phyloP scores from a whole-genome alignment of 139 green algal genomes.

The Deuterostichococcus epilithicus region DNA sequence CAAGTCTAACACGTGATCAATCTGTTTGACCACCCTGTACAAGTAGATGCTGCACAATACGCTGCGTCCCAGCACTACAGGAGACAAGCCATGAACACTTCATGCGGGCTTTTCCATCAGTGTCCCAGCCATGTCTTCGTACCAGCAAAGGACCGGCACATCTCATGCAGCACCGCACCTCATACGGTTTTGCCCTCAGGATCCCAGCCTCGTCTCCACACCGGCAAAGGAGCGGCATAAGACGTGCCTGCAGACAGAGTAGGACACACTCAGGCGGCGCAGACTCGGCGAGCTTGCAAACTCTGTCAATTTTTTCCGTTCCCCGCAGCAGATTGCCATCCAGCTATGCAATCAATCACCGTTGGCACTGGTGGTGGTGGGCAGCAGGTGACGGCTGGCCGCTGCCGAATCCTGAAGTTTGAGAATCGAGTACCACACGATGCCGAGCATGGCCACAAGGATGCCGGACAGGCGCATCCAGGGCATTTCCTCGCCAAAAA shows the following conservation, averaged over 20 bases:
- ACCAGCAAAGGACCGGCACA: too few species aligned
- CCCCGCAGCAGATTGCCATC: neutral
- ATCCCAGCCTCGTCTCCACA: neutral
- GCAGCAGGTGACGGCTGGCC: neutral
- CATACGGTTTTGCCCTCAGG: neutral
- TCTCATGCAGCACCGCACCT: too few species aligned
- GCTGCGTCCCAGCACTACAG: too few species aligned
- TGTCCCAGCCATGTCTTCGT: too few species aligned
- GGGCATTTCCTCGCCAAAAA: conserved; percentile 79
- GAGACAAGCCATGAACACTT: too few species aligned
- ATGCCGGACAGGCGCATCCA: conserved; percentile 69
- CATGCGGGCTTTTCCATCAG: neutral
- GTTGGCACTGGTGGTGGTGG: neutral
- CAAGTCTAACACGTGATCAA: too few species aligned
- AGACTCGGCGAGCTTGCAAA: too few species aligned
- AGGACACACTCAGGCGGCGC: too few species aligned
- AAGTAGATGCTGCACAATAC: too few species aligned
- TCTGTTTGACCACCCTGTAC: too few species aligned
- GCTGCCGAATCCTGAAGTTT: neutral
- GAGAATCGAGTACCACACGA: conserved; percentile 70
- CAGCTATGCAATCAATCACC: neutral
- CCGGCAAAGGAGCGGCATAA: neutral
- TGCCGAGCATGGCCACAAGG: conserved; percentile 68
- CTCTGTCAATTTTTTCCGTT: too few species aligned
- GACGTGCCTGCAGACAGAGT: too few species aligned